Evolutionary conservation across 306 rosid species (phyloP), one percentile per base, ranked within the genome.

Genomic region (Arachis stenosperma): DNA sequence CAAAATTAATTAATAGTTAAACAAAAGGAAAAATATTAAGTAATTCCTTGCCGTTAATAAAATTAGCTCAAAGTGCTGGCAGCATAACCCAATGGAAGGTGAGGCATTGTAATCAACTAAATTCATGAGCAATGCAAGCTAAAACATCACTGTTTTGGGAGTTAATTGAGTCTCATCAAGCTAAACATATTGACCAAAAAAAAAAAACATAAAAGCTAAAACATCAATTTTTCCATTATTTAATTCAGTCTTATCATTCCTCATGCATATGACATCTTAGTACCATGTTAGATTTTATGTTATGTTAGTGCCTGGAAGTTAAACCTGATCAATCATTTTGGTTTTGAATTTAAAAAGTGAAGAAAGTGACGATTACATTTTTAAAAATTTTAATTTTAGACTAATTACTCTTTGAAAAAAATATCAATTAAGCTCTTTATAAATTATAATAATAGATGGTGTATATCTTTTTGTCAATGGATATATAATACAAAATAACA

Each of bases 91-190:
- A 57, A 40, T 61, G 77, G 61, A 61, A 61, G 86, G 79, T 83
- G 81, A 68, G 59, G 40, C 71, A 65, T 78, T 57, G 29, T 54
- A 43, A 78, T 83, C 81, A 75, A 47, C 55, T 13, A 52, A 52
- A 72, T 75, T 65, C 66, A 56, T 65, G 64, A 65, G 61, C 46
- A 78, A 46, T 51, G 37, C 69, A 64, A 42, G 69, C 69, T 64
- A 42, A 17, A 48, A 65, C 53, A 54, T 65, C 50, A 51, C 33
- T 65, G 81, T 65, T 74, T 65, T 75, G 76, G 60, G 61, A 52
- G 57, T 52, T 52, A 52, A 52, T 52, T 52, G 1, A 52, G 57
- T 52, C 27, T 52, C 57, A 52, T 52, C 57, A 52, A 52, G 14
- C 8, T 4, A n/a, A 52, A 52, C 6, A n/a, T 27, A 52, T 14